These are phyloP conservation scores for Phytophthora fragariaefolia DNA, from an alignment of 352 stramenopile species.

Conservation along the genomic window DNA sequence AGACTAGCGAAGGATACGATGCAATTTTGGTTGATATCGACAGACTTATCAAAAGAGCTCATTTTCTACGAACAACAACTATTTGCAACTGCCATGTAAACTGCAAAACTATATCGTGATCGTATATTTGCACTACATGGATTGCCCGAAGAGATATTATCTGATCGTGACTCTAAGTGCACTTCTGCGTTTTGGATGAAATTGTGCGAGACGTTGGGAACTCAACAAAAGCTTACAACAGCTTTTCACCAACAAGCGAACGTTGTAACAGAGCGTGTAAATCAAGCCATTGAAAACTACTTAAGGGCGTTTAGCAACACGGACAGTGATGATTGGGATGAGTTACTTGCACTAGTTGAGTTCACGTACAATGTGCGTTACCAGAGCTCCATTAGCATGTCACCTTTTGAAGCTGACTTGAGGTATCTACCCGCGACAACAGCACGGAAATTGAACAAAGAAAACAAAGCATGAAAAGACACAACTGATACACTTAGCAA, in stretches of 20 bases:
- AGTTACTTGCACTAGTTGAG: background rate
- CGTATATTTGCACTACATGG: constrained; percentile 10
- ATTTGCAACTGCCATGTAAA: background rate
- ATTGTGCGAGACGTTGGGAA: constrained; percentile 14
- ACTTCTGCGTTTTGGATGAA: constrained; percentile 15
- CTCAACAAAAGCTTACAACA: constrained; percentile 15
- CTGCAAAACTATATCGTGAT: constrained; percentile 14
- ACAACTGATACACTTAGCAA: background rate
- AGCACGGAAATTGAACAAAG: background rate
- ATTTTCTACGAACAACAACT: background rate
- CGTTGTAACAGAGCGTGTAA: constrained; percentile 16
- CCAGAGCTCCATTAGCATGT: background rate
- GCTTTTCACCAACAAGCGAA: constrained; percentile 24
- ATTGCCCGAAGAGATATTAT: constrained; percentile 14
- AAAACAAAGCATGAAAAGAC: background rate
- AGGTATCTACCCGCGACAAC: background rate
- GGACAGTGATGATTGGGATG: background rate
- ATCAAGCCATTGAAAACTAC: constrained; percentile 25
- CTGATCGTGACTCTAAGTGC: constrained; percentile 28
- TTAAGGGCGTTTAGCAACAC: background rate
- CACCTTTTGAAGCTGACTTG: background rate
- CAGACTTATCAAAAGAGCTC: constrained; percentile 2
- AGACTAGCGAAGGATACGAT: background rate
- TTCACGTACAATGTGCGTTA: background rate
- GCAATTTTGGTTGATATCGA: background rate